Evolutionary conservation across 345 rosid genomes (phyloP), one percentile per base, ranked within the genome.

Genomic region (Orychophragmus violaceus): DNA sequence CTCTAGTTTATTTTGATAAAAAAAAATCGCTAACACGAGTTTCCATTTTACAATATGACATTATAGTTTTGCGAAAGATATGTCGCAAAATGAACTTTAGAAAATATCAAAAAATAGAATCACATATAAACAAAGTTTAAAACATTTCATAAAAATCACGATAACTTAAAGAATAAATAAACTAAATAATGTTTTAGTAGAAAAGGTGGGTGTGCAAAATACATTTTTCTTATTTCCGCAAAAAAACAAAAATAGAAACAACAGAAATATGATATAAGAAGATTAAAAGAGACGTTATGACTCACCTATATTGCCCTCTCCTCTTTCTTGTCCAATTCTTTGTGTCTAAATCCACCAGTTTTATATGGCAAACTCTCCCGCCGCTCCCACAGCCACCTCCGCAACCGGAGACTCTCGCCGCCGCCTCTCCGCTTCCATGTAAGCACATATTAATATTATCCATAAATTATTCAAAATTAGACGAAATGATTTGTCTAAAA

Each of bases 251-350:
- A 57, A 18, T 25, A 45, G 45, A 59, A 68, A 66, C 24, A 22
- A 48, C 14, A 2, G 22, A 59, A 76, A 51, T 49, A 6, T 59
- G 24, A 22, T 17, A 39, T 3, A 63, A 74, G 77, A 83, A 72
- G 78, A 83, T 85, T 87, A 52, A 73, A 81, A 60, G 59, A 76
- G 68, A 88, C 75, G 91, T 69, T 56, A 79, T 25, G 23, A 64
- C 22, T 55, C 62, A 66, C 37, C 79, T 80, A 74, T 78, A 56
- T 80, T 68, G 64, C 62, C 65, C 51, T 46, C 21, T 64, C 53
- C 13, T 59, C 52, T 49, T 18, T 70, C 46, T 42, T 37, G 45
- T 70, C 16, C 62, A 44, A 18, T 63, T 63, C 23, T 61, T n/a
- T 49, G 53, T 29, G 42, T 57, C 54, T 37, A 46, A 23, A 41